Evolutionary conservation across 371 early-diverging fungal genomes (phyloP).

Genomic region (Mucor lusitanicus): DNA sequence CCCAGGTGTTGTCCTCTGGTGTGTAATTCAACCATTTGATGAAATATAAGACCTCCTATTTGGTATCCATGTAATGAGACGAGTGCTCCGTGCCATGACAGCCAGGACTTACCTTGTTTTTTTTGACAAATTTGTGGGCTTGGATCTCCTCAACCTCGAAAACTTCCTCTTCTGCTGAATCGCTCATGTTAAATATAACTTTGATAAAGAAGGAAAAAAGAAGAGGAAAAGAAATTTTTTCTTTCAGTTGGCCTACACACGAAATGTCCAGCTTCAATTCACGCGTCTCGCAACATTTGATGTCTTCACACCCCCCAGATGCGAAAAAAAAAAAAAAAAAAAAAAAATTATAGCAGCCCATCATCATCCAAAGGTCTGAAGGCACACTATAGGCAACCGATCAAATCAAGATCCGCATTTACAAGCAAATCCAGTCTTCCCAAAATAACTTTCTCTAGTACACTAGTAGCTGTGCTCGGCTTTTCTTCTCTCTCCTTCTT

Average conservation of each 20-base stretch:
- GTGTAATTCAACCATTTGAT: constrained; percentile 48
- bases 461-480: not conserved
- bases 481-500: not conserved
- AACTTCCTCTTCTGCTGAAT: constrained; percentile 21
- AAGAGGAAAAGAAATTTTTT: not conserved
- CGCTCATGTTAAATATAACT: not conserved
- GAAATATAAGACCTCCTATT: constrained; percentile 24
- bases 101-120: not conserved
- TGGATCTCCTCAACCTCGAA: constrained; percentile 42
- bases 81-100: not conserved
- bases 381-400: not conserved
- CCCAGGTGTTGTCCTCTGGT: constrained; percentile 46
- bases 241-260: not conserved
- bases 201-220: not conserved
- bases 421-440: not conserved
- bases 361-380: not conserved
- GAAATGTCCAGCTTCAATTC: not conserved
- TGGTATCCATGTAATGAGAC: not conserved
- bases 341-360: not conserved
- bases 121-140: constrained; percentile 16
- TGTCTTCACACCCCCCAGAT: not conserved
- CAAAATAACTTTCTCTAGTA: not conserved
- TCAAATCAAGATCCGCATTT: not conserved
- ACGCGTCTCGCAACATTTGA: not conserved
- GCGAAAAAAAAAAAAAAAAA: too few relatives aligned